These are phyloP conservation scores for Rhodotorula mucilaginosa DNA, from an alignment of 1,284 basidiomycete species.

Conservation along the genomic window DNA sequence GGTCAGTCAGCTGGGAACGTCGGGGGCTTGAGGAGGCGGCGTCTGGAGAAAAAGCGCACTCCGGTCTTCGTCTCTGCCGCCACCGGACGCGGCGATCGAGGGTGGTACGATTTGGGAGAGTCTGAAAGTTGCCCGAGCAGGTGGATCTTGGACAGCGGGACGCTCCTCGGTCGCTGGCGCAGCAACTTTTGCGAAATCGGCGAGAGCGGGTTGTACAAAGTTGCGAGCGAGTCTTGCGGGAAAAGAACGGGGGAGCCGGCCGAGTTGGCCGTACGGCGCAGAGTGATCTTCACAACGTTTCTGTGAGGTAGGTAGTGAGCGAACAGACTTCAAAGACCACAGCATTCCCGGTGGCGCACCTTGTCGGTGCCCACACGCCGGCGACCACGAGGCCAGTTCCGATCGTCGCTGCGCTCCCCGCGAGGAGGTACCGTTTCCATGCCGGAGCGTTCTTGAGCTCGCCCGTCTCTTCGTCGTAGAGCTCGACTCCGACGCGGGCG, in stretches of 20 bases:
- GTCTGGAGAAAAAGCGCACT: not conserved
- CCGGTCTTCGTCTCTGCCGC: slow-evolving; percentile 3
- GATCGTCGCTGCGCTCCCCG: slow-evolving; percentile 12
- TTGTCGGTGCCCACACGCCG: slow-evolving; percentile 27
- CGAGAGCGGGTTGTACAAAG: slow-evolving; percentile 26
- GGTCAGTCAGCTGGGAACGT: not conserved
- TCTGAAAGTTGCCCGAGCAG: slow-evolving; percentile 30
- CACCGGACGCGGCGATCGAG: slow-evolving; percentile 4
- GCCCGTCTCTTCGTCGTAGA: slow-evolving; percentile 23
- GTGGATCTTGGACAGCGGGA: slow-evolving; percentile 13
- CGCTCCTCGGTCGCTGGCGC: slow-evolving; percentile 12
- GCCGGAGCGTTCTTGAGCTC: slow-evolving; percentile 26
- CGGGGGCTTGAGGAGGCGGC: not conserved
- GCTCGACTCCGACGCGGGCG: slow-evolving; percentile 28
- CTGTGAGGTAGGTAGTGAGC: not conserved
- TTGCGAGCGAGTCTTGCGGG: slow-evolving; percentile 29
- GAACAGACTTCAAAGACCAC: not conserved
- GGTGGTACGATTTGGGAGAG: slow-evolving; percentile 28
- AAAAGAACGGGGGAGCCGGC: slow-evolving; percentile 8
- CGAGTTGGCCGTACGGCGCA: slow-evolving; percentile 20
- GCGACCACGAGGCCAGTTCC: slow-evolving; percentile 13
- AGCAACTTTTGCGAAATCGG: slow-evolving; percentile 6
- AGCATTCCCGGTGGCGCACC: slow-evolving; percentile 4
- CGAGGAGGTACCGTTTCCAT: slow-evolving; percentile 36
- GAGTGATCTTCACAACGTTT: slow-evolving; percentile 28